phyloP scores from a whole-genome alignment of 2,329 filamentous ascomycete genomes.

The Ophiostoma sp. region DNA sequence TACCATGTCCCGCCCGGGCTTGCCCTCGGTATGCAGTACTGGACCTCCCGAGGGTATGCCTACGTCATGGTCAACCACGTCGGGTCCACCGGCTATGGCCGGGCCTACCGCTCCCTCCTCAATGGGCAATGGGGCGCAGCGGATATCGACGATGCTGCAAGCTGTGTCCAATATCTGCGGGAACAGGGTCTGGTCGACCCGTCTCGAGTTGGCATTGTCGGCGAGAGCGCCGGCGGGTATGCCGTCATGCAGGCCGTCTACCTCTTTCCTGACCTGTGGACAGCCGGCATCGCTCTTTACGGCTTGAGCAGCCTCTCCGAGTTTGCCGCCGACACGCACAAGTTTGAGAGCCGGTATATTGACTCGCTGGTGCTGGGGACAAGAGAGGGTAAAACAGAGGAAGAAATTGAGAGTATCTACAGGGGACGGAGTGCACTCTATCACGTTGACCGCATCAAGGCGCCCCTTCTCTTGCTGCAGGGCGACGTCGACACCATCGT shows the following conservation, averaged over 20 bases:
- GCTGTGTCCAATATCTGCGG: background rate
- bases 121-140: background rate
- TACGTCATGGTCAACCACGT: conserved; percentile 2
- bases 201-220: background rate
- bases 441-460: background rate
- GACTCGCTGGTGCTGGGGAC: background rate
- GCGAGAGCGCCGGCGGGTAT: conserved; percentile 1
- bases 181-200: background rate
- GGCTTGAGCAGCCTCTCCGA: background rate
- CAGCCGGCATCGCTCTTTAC: background rate
- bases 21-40: background rate
- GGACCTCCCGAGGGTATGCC: background rate
- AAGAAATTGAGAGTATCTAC: background rate
- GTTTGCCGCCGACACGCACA: conserved; percentile 3
- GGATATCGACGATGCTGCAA: background rate
- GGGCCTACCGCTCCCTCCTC: background rate
- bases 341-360: conserved; percentile 2
- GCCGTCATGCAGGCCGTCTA: background rate
- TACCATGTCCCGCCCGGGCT: conserved; percentile 1
- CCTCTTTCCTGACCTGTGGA: background rate
- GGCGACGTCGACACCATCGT: background rate
- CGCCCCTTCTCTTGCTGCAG: background rate
- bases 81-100: background rate
- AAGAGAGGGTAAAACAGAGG: background rate
- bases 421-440: background rate